phyloP scores from a whole-genome alignment of 2,329 filamentous ascomycete species.

The Venturiaceae sp. region DNA sequence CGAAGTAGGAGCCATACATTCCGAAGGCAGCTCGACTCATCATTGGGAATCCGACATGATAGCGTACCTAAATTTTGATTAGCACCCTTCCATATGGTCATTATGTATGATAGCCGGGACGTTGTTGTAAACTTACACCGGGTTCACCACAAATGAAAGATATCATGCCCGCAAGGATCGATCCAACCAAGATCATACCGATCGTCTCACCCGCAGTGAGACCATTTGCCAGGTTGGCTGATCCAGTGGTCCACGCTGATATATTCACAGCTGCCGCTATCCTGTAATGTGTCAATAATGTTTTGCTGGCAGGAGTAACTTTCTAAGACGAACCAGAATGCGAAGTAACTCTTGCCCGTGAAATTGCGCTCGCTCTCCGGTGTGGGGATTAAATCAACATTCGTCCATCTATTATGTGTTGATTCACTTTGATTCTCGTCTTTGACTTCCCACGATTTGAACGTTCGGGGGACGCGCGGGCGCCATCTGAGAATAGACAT shows the following conservation, averaged over 20 bases:
- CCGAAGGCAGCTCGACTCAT: conserved; percentile 19
- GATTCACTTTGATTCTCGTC: background rate
- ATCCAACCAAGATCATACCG: conserved; percentile 14
- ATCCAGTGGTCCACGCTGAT: conserved; percentile 12
- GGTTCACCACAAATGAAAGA: conserved; percentile 14
- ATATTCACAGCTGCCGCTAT: conserved; percentile 4
- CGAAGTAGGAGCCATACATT: conserved; percentile 15
- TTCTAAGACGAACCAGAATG: background rate
- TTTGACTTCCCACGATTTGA: conserved; percentile 6
- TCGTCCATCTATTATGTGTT: conserved; percentile 11
- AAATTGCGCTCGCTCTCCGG: conserved; percentile 12
- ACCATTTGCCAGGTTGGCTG: conserved; percentile 13
- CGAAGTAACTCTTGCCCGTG: conserved; percentile 12
- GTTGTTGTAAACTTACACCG: conserved; percentile 11
- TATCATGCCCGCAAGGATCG: conserved; percentile 11
- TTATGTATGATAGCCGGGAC: too few species aligned
- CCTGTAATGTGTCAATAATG: background rate
- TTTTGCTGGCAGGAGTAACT: background rate
- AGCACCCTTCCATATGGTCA: too few species aligned
- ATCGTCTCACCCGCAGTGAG: conserved; percentile 13
- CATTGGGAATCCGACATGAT: conserved; percentile 18
- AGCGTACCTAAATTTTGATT: conserved; percentile 3
- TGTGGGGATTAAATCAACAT: conserved; percentile 15
- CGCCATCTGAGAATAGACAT: background rate
- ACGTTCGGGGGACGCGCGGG: background rate